Evolutionary conservation across 2,329 filamentous ascomycete species (phyloP).

Genomic region (Rhexocercosporidium sp.): DNA sequence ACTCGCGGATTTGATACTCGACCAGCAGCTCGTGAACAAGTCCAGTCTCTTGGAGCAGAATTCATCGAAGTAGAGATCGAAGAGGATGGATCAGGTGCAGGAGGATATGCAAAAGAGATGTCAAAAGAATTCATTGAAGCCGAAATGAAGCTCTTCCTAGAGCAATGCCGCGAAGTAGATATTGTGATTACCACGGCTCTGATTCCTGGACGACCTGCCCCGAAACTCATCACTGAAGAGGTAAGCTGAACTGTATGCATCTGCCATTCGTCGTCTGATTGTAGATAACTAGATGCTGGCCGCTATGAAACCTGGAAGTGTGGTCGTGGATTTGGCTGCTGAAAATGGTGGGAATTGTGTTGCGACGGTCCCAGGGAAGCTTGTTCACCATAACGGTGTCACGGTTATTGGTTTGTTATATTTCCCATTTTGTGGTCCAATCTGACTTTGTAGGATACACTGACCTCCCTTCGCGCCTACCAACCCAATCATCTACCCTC

Average conservation of each 20-base stretch:
- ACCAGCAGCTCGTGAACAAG: slow-evolving; percentile 84
- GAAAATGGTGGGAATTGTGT: slow-evolving; percentile 91
- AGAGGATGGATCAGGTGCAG: slow-evolving; percentile 83
- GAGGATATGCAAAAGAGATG: slow-evolving; percentile 93
- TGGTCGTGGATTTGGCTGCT: slow-evolving; percentile 86
- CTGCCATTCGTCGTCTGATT: slow-evolving; percentile 24
- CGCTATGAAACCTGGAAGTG: slow-evolving; percentile 84
- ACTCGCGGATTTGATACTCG: slow-evolving; percentile 92
- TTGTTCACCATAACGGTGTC: slow-evolving; percentile 75
- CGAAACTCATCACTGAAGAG: slow-evolving; percentile 81
- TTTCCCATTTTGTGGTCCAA: slow-evolving; percentile 32
- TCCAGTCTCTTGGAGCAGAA: slow-evolving; percentile 87
- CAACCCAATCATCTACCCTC: slow-evolving; percentile 86
- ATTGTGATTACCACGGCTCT: slow-evolving; percentile 93
- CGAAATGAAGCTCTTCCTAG: slow-evolving; percentile 90
- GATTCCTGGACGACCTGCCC: slow-evolving; percentile 83
- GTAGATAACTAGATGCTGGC: slow-evolving; percentile 57
- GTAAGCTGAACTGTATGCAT: slow-evolving; percentile 49
- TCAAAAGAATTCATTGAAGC: slow-evolving; percentile 91
- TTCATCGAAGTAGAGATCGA: slow-evolving; percentile 86
- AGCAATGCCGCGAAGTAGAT: slow-evolving; percentile 86
- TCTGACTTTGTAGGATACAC: slow-evolving; percentile 66
- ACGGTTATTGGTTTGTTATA: slow-evolving; percentile 74
- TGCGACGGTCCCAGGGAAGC: slow-evolving; percentile 74
- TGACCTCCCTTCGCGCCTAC: slow-evolving; percentile 83